phyloP scores from a whole-genome alignment of 2,329 filamentous ascomycete species.

The Fusarium redolens region DNA sequence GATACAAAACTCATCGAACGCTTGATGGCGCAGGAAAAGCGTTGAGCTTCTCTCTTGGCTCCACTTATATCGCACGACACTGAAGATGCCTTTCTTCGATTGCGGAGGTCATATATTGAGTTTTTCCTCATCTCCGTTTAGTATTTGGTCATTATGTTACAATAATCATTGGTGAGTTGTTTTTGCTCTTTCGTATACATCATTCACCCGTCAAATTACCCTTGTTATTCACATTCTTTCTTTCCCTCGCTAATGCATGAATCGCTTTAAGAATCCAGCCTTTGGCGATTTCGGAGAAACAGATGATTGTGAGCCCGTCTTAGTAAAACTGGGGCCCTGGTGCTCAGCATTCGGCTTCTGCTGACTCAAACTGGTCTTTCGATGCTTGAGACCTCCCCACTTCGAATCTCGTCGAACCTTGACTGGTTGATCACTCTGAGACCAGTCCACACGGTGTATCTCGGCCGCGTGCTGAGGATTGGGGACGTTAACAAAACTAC shows the following conservation, averaged over 20 bases:
- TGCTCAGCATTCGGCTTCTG: slow-evolving; percentile 40
- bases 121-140: slow-evolving; percentile 14
- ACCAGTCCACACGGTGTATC: slow-evolving; percentile 66
- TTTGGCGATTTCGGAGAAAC: slow-evolving; percentile 50
- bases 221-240: background rate
- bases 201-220: background rate
- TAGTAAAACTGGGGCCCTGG: slow-evolving; percentile 10
- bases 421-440: slow-evolving; percentile 63
- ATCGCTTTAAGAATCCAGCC: slow-evolving; percentile 56
- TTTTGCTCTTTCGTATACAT: slow-evolving; percentile 10
- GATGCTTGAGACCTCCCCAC: slow-evolving; percentile 59
- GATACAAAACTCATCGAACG: slow-evolving; percentile 62
- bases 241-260: slow-evolving; percentile 53
- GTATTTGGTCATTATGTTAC: slow-evolving; percentile 33
- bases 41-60: slow-evolving; percentile 29
- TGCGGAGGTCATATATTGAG: background rate
- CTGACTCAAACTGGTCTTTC: slow-evolving; percentile 51
- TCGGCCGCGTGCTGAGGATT: slow-evolving; percentile 40
- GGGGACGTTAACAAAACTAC: slow-evolving; percentile 26
- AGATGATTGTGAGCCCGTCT: slow-evolving; percentile 4
- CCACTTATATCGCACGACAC: background rate
- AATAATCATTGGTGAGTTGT: slow-evolving; percentile 29
- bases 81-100: background rate
- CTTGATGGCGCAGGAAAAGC: slow-evolving; percentile 59
- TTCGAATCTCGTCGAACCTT: slow-evolving; percentile 58